These are phyloP conservation scores for Solanum rostratum DNA, from an alignment of 257 asterid species.

Conservation along the genomic window DNA sequence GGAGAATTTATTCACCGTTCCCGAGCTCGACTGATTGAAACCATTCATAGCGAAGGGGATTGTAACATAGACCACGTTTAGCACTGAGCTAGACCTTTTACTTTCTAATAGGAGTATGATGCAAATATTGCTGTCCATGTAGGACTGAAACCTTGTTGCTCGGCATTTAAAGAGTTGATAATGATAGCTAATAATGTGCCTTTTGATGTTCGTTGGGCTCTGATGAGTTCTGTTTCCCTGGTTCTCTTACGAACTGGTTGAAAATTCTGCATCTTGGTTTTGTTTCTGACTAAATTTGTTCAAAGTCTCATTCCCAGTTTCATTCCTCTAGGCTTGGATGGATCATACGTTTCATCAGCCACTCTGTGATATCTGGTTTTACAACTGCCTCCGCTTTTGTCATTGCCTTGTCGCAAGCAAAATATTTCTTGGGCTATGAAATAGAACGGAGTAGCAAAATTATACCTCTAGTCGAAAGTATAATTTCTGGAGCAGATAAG, in stretches of 20 bases:
- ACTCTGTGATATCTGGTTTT: slow-evolving; percentile 99
- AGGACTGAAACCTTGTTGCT: background rate
- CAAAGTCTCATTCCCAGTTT: slow-evolving; percentile 14
- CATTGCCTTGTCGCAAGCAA: slow-evolving; percentile 92
- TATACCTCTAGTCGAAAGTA: slow-evolving; percentile 74
- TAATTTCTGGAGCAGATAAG: slow-evolving; percentile 77
- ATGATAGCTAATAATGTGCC: background rate
- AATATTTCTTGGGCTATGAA: slow-evolving; percentile 91
- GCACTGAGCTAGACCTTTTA: background rate
- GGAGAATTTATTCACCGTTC: background rate
- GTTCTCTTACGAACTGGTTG: background rate
- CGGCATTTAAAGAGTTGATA: background rate
- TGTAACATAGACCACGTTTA: background rate
- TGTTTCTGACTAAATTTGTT: background rate
- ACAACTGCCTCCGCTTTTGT: slow-evolving; percentile 99
- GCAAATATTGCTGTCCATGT: background rate
- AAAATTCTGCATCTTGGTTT: background rate
- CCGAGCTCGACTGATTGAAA: background rate
- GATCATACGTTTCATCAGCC: slow-evolving; percentile 98
- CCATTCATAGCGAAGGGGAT: background rate
- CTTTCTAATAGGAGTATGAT: background rate
- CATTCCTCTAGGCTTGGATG: slow-evolving; percentile 81
- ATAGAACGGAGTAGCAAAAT: slow-evolving; percentile 93
- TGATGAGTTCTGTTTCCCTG: background rate
- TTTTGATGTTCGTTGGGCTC: background rate